Conservation (phyloP, 2,329 filamentous ascomycete species). For the Colletotrichum limetticola region DNA sequence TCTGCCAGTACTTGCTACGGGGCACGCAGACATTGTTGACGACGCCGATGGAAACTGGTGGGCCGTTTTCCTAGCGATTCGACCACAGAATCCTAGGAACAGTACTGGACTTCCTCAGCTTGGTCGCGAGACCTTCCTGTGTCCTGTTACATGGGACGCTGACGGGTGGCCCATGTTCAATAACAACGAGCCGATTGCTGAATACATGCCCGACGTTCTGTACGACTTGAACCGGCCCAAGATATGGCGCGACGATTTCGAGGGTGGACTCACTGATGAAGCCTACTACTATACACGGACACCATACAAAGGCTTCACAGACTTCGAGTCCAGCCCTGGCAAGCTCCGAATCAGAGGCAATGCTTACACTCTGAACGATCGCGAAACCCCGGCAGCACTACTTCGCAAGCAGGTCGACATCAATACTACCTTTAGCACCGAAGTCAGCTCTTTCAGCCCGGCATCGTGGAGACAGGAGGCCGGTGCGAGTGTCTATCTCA, state of each 20-base stretch:
- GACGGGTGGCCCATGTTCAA: constrained; percentile 36
- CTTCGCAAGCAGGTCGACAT: constrained; percentile 34
- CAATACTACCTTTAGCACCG: constrained; percentile 35
- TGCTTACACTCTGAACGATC: constrained; percentile 29
- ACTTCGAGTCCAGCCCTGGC: constrained; percentile 28
- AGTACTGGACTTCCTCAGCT: constrained; percentile 28
- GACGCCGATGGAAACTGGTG: constrained; percentile 31
- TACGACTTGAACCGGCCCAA: constrained; percentile 29
- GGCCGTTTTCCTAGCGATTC: constrained; percentile 34
- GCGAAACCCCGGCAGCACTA: constrained; percentile 32
- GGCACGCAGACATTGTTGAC: constrained; percentile 34
- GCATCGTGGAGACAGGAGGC: constrained; percentile 28
- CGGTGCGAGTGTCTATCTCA: constrained; percentile 31
- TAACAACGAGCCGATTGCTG: constrained; percentile 19
- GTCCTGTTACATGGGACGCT: constrained; percentile 31
- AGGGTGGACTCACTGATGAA: constrained; percentile 28
- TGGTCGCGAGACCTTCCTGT: constrained; percentile 33
- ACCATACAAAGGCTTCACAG: constrained; percentile 34
- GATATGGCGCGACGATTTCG: constrained; percentile 35
- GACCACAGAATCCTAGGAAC: constrained; percentile 31
- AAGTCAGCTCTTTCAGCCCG: constrained; percentile 26
- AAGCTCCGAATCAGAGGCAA: constrained; percentile 32
- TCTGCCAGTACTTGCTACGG: constrained; percentile 31
- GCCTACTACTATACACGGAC: constrained; percentile 33
- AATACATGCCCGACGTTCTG: constrained; percentile 26